Percentiles rank a stretch among this genome's conserved stretches.
Evolutionary conservation across 2,329 filamentous ascomycete genomes (phyloP).

Genomic region (Aspergillaceae sp.): DNA sequence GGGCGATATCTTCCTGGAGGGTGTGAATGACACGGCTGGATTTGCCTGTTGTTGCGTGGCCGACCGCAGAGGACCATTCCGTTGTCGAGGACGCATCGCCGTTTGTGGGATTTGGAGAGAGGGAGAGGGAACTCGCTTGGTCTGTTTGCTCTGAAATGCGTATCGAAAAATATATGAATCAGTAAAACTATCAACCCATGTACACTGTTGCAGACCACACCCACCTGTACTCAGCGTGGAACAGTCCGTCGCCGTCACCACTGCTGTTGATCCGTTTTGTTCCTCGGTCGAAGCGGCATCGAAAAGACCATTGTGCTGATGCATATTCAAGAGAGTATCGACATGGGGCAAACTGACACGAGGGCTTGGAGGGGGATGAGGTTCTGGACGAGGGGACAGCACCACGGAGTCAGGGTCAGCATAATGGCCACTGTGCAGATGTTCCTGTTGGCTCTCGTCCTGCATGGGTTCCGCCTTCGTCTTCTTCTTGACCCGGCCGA

Average conservation of each 20-base stretch:
- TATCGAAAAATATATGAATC: background rate
- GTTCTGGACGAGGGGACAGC: slow-evolving; percentile 11
- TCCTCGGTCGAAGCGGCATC: slow-evolving; percentile 20
- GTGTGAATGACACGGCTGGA: slow-evolving; percentile 45
- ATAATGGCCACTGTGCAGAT: background rate
- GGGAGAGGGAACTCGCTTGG: slow-evolving; percentile 5
- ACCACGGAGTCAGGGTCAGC: slow-evolving; percentile 20
- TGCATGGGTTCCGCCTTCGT: slow-evolving; percentile 12
- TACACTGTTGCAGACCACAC: background rate
- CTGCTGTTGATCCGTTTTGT: slow-evolving; percentile 13
- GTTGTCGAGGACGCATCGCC: slow-evolving; percentile 17
- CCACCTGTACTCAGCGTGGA: background rate
- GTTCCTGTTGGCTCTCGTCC: slow-evolving; percentile 1
- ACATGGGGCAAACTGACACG: slow-evolving; percentile 33
- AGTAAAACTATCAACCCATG: background rate
- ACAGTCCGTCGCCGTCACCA: background rate
- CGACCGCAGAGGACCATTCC: slow-evolving; percentile 44
- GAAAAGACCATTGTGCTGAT: slow-evolving; percentile 33
- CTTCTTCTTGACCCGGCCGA: slow-evolving; percentile 23
- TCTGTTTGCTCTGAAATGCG: background rate
- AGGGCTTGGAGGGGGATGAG: slow-evolving; percentile 20
- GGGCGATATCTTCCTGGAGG: slow-evolving; percentile 43
- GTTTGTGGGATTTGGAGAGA: slow-evolving; percentile 16
- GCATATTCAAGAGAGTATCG: slow-evolving; percentile 37
- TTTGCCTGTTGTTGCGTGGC: slow-evolving; percentile 42